Conservation (phyloP, 164 flowering plant genomes). For the Aristolochia fimbriata region DNA sequence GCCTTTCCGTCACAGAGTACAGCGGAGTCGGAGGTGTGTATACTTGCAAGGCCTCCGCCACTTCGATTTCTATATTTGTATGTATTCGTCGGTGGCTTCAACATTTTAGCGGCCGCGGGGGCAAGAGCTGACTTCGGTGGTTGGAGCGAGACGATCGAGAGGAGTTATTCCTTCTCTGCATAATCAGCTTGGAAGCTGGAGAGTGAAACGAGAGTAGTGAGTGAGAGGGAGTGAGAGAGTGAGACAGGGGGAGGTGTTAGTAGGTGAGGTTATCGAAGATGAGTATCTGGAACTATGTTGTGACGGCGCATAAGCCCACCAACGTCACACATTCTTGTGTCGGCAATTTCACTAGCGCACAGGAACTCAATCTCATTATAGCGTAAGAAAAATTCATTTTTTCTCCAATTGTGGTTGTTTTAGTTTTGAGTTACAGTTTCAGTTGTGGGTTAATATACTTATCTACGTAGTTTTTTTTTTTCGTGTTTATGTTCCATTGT, state of each 20-base stretch:
- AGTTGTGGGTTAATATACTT: slow-evolving; percentile 1
- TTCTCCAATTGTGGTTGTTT: slow-evolving; percentile 3
- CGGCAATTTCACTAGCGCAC: slow-evolving; percentile 93
- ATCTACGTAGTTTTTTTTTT: neutral
- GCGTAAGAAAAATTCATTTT: slow-evolving; percentile 40
- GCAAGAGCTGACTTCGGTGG: too few relatives aligned
- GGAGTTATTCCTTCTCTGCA: too few relatives aligned
- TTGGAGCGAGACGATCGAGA: too few relatives aligned
- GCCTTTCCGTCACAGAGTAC: too few relatives aligned
- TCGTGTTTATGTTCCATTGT: neutral
- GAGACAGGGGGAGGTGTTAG: neutral
- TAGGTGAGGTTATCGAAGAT: slow-evolving; percentile 17
- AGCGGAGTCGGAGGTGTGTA: too few relatives aligned
- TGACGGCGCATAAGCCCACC: slow-evolving; percentile 97
- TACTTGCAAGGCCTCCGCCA: too few relatives aligned
- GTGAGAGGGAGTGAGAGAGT: too few relatives aligned
- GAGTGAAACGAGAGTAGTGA: too few relatives aligned
- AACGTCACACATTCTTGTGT: slow-evolving; percentile 91
- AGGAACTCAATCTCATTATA: slow-evolving; percentile 87
- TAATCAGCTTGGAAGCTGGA: too few relatives aligned
- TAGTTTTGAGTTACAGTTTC: neutral
- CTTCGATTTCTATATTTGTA: too few relatives aligned
- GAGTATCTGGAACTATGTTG: slow-evolving; percentile 94
- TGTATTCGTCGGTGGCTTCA: too few relatives aligned
- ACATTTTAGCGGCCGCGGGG: too few relatives aligned